These are phyloP conservation scores for Calonectria leucothoes DNA, from an alignment of 2,329 filamentous ascomycete genomes.

Conservation along the genomic window DNA sequence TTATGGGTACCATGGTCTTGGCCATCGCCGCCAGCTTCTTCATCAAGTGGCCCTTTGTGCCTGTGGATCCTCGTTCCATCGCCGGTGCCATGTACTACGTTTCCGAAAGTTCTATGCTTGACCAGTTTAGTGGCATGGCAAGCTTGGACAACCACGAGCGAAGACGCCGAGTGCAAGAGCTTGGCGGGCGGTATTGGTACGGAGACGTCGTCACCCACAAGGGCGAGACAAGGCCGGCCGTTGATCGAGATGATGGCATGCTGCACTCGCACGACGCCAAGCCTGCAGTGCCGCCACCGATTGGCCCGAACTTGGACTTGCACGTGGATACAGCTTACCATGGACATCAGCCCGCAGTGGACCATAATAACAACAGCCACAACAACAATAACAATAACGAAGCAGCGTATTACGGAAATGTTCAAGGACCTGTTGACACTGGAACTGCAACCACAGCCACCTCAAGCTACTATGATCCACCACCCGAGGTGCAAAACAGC, in stretches of 20 bases:
- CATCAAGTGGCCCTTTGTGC: conserved; percentile 56
- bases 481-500: background rate
- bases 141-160: conserved; percentile 34
- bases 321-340: conserved; percentile 2
- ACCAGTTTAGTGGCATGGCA: conserved; percentile 38
- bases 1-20: conserved; percentile 57
- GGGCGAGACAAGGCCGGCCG: conserved; percentile 36
- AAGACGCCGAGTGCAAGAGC: conserved; percentile 33
- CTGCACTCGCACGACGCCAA: conserved; percentile 5
- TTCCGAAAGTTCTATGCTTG: conserved; percentile 39
- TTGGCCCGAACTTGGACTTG: background rate
- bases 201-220: conserved; percentile 34
- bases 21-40: conserved; percentile 54
- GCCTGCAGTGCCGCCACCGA: background rate
- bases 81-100: conserved; percentile 59
- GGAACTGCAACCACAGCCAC: background rate
- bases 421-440: background rate
- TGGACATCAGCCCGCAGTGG: background rate
- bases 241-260: conserved; percentile 40
- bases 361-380: background rate
- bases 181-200: conserved; percentile 39
- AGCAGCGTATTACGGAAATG: background rate
- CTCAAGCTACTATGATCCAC: background rate
- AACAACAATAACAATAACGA: background rate
- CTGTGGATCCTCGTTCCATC: conserved; percentile 59